phyloP scores from a whole-genome alignment of 2,329 filamentous ascomycete genomes.

The Aspergillus sp. region DNA sequence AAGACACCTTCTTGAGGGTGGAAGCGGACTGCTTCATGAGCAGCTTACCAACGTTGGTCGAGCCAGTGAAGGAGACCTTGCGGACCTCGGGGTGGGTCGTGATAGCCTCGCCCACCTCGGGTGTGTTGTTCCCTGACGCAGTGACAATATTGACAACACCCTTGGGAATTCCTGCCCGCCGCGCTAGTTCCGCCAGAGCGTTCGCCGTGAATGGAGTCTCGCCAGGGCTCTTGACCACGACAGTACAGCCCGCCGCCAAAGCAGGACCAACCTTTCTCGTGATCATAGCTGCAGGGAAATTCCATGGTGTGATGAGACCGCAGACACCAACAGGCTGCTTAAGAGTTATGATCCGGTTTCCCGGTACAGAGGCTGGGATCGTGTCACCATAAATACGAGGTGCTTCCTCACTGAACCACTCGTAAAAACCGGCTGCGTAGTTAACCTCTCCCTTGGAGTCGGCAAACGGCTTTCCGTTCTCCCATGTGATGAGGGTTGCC shows the following conservation, averaged over 20 bases:
- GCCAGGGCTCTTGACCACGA: constrained; percentile 81
- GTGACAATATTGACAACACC: constrained; percentile 89
- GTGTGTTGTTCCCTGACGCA: constrained; percentile 62
- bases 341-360: constrained; percentile 55
- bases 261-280: constrained; percentile 47
- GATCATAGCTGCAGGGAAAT: constrained; percentile 51
- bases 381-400: constrained; percentile 52
- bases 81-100: constrained; percentile 69
- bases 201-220: constrained; percentile 90
- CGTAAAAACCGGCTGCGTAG: constrained; percentile 53
- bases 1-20: constrained; percentile 77
- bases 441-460: constrained; percentile 52
- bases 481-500: constrained; percentile 58
- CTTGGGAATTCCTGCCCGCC: constrained; percentile 78
- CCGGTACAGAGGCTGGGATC: constrained; percentile 51
- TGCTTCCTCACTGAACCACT: constrained; percentile 58
- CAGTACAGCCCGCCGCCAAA: constrained; percentile 88
- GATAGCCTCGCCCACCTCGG: constrained; percentile 66
- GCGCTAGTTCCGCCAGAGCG: constrained; percentile 75
- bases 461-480: constrained; percentile 60
- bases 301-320: constrained; percentile 61
- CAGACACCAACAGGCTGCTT: constrained; percentile 61
- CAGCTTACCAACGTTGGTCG: constrained; percentile 57
- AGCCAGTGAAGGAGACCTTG: constrained; percentile 91
- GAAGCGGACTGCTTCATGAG: constrained; percentile 84